These are phyloP conservation scores for Ascochyta viciae-villosae DNA, from an alignment of 2,329 filamentous ascomycete species.

Conservation along the genomic window DNA sequence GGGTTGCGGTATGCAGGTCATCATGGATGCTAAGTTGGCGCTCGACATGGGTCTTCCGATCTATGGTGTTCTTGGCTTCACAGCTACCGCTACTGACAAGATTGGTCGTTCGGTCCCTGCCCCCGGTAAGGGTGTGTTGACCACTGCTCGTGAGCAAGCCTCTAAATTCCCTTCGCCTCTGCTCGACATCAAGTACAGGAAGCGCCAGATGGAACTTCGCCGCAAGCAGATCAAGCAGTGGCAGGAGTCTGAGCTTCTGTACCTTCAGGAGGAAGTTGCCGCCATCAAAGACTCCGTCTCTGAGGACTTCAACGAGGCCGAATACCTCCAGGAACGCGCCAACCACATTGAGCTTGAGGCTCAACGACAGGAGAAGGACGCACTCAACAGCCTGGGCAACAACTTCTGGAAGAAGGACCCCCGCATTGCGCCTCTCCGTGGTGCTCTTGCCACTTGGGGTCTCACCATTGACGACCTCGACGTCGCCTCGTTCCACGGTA, in stretches of 20 bases:
- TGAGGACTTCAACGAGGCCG: conserved; percentile 76
- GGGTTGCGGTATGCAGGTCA: conserved; percentile 96
- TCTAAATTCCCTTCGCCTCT: conserved; percentile 95
- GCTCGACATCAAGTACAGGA: conserved; percentile 96
- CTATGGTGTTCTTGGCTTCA: conserved; percentile 91
- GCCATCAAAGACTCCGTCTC: conserved; percentile 79
- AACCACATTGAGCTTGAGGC: conserved; percentile 89
- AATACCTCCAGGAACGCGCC: conserved; percentile 85
- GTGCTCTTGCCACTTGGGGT: conserved; percentile 96
- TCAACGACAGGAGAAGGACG: conserved; percentile 88
- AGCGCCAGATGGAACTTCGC: conserved; percentile 90
- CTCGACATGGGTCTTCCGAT: conserved; percentile 99
- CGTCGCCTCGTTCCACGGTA: conserved; percentile 98
- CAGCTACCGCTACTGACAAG: conserved; percentile 97
- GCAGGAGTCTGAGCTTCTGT: conserved; percentile 94
- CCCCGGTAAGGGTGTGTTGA: conserved; percentile 95
- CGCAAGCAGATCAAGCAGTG: conserved; percentile 94
- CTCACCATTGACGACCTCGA: conserved; percentile 94
- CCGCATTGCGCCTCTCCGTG: conserved; percentile 91
- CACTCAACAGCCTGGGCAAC: conserved; percentile 91
- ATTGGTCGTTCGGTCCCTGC: conserved; percentile 97
- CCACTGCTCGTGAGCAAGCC: conserved; percentile 87
- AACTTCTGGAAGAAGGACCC: conserved; percentile 98
- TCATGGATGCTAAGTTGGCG: conserved; percentile 96
- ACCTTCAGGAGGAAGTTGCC: conserved; percentile 87